A percentile compares a stretch with the other conserved stretches of the same genome.
These are phyloP conservation scores for Amanita inopinata DNA, from an alignment of 768 basidiomycete genomes.

Conservation along the genomic window DNA sequence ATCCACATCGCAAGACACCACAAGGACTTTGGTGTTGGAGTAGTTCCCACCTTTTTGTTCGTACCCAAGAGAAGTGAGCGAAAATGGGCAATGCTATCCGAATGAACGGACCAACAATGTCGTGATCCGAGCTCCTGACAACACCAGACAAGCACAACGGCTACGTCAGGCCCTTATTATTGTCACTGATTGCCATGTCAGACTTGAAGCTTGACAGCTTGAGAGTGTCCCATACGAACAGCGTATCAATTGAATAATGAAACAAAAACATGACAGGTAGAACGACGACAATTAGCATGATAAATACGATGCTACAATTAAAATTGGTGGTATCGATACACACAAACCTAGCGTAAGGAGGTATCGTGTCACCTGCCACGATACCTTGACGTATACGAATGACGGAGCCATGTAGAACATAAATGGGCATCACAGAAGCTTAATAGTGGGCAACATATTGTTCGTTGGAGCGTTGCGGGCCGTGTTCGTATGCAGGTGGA, in stretches of 20 bases:
- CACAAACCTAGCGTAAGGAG: slow-evolving; percentile 3
- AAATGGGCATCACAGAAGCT: slow-evolving; percentile 1
- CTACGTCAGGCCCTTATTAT: no score
- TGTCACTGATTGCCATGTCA: neutral
- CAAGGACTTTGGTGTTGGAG: no score
- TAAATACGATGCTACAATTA: slow-evolving; percentile 38
- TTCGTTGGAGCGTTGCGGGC: slow-evolving; percentile 21
- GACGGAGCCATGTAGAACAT: no score
- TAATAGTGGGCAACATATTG: slow-evolving; percentile 14
- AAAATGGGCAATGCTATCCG: no score
- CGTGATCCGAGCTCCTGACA: no score
- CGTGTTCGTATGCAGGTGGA: slow-evolving; percentile 37
- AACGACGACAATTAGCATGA: slow-evolving; percentile 36
- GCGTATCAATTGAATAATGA: no score
- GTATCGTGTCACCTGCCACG: slow-evolving; percentile 4
- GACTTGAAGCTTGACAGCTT: neutral
- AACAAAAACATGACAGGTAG: slow-evolving; percentile 4
- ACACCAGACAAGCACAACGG: neutral
- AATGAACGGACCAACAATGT: no score
- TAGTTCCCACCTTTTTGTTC: no score
- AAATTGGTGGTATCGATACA: neutral
- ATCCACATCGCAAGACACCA: neutral
- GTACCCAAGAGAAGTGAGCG: no score
- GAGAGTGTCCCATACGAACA: no score
- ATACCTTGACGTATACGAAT: slow-evolving; percentile 7